These are phyloP conservation scores for Colletotrichum sp. DNA, from an alignment of 2,329 filamentous ascomycete genomes.

Conservation along the genomic window DNA sequence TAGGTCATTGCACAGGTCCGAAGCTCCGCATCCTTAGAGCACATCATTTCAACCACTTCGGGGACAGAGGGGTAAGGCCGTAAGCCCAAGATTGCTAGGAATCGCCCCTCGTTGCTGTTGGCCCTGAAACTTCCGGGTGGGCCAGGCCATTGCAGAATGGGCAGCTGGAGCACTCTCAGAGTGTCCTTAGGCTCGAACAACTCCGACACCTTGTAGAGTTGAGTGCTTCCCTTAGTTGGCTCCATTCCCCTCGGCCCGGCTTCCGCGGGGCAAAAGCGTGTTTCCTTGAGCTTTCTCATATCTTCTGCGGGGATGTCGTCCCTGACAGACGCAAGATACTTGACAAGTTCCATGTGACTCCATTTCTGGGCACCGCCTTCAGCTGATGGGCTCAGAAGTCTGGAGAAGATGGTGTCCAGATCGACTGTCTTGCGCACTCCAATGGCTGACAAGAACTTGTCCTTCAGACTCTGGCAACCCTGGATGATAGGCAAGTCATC, in stretches of 20 bases:
- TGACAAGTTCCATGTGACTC: slow-evolving; percentile 95
- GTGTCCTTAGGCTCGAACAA: slow-evolving; percentile 80
- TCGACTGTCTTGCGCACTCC: slow-evolving; percentile 97
- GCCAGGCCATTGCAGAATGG: slow-evolving; percentile 83
- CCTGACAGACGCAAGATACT: slow-evolving; percentile 88
- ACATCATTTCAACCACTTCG: slow-evolving; percentile 82
- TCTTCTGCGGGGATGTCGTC: slow-evolving; percentile 88
- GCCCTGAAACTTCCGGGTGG: slow-evolving; percentile 65
- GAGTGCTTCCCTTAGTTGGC: slow-evolving; percentile 52
- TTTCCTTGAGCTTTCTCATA: slow-evolving; percentile 76
- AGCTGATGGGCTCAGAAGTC: slow-evolving; percentile 71
- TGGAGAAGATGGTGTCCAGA: slow-evolving; percentile 88
- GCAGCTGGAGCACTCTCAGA: slow-evolving; percentile 73
- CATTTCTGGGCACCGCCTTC: slow-evolving; percentile 68
- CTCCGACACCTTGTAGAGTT: slow-evolving; percentile 75
- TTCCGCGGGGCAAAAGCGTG: slow-evolving; percentile 84
- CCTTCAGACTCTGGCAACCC: slow-evolving; percentile 80
- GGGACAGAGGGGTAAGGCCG: slow-evolving; percentile 72
- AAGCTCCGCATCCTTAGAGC: slow-evolving; percentile 60
- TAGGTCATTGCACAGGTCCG: slow-evolving; percentile 79
- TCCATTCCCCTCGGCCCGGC: slow-evolving; percentile 61
- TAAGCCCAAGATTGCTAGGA: slow-evolving; percentile 77
- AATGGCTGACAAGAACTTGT: slow-evolving; percentile 83
- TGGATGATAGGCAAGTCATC: slow-evolving; percentile 88
- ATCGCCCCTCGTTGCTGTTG: slow-evolving; percentile 74